Evolutionary conservation across 768 basidiomycete species (phyloP), one percentile per base, ranked within the genome.

Genomic region (Boletus pseudopeckii): DNA sequence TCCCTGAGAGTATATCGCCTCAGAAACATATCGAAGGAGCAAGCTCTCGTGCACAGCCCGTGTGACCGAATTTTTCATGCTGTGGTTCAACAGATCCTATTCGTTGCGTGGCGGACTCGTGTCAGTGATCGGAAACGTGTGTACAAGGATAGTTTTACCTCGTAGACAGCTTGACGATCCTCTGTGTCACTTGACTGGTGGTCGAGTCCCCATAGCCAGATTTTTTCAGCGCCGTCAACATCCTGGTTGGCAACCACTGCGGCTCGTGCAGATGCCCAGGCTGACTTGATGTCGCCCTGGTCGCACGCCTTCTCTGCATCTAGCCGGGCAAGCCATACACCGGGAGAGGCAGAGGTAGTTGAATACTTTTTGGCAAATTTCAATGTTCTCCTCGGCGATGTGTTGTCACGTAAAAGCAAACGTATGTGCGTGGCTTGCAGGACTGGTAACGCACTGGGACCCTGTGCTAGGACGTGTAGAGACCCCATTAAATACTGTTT

Each of bases 191-290:
- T 59, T 45, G 56, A 37, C 44, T 32, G 61, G 42, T 61, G 57
- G 38, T 67, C 69, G 18, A 82, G 55, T 45, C 82, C 81, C 83
- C 82, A 84, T 42, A 75, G 62, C 84, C 84, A 84, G 37, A 85
- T 68, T 42, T 70, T 68, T 56, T 72, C 64, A 20, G 70, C 37
- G 6, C 68, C 74, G 14, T 47, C n/a, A 7, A 46, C 5, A 30
- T 70, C 63, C 1, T 48, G 37, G 37, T 45, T 48, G 2, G 67
- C 65, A 28, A 50, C 55, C 20, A 77, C 77, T 1, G 54, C 52
- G 17, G 59, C 58, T 36, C 82, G 71, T 20, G 82, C 82, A 55
- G 77, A 74, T 26, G 55, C 59, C 79, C 80, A 83, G 10, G 70
- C 70, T 26, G 65, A 64, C 9, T 63, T 54, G 40, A 71, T 60